Conservation (phyloP, 2,329 filamentous ascomycete genomes). For the Neofusicoccum ribis region DNA sequence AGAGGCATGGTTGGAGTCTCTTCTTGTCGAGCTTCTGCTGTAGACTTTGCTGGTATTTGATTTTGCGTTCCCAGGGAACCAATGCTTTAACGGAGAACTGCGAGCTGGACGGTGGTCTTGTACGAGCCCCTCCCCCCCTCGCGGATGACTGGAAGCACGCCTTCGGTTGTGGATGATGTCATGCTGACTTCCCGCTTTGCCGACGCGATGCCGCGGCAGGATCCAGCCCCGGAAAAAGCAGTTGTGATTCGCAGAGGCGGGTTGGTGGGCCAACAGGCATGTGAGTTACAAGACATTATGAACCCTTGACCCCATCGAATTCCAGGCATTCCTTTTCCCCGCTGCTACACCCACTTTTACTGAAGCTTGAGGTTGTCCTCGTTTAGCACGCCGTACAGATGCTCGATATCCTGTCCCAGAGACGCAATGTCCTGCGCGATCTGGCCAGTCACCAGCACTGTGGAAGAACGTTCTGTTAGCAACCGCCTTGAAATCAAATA, state of each 20-base stretch:
- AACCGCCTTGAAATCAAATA: neutral
- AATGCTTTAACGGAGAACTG: too few relatives aligned
- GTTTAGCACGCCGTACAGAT: conserved; percentile 61
- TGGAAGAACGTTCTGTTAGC: conserved; percentile 20
- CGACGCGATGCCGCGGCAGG: neutral
- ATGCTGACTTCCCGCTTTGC: conserved; percentile 2
- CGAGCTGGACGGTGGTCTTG: too few relatives aligned
- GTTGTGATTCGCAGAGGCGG: neutral
- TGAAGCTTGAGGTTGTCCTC: conserved; percentile 62
- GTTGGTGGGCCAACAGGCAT: neutral
- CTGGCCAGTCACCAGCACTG: conserved; percentile 64
- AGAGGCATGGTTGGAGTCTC: conserved; percentile 6
- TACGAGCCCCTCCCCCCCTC: too few relatives aligned
- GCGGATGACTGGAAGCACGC: neutral
- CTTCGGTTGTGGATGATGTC: conserved; percentile 15
- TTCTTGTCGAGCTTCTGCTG: neutral
- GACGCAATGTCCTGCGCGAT: conserved; percentile 56
- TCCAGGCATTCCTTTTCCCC: neutral
- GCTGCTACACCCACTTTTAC: conserved; percentile 24
- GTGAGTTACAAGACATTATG: neutral
- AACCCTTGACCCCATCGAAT: neutral
- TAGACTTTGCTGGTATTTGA: neutral
- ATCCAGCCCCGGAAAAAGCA: neutral
- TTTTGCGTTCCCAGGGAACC: neutral
- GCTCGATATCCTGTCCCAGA: conserved; percentile 58